These are phyloP conservation scores for Nakaseomyces sp. DNA, from an alignment of 1,139 yeast species.

Conservation along the genomic window DNA sequence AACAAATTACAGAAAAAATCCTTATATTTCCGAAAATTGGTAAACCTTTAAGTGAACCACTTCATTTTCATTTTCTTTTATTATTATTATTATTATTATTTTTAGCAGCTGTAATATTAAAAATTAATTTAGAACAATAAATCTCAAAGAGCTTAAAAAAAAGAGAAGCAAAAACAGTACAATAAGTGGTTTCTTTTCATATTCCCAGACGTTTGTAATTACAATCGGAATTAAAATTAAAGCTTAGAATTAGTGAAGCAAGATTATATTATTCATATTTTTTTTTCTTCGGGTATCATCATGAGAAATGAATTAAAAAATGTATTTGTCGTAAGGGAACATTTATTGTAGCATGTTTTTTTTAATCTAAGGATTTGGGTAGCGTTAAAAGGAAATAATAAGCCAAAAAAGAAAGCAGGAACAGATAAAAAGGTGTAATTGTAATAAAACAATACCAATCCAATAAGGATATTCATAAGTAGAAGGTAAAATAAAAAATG, in stretches of 20 bases:
- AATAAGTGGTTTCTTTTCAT: too few relatives aligned
- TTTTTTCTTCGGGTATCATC: slow-evolving; percentile 1
- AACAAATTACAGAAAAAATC: neutral
- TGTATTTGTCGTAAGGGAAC: neutral
- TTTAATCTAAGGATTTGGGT: neutral
- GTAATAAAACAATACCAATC: neutral
- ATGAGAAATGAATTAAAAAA: neutral
- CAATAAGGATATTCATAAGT: neutral
- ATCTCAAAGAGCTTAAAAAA: neutral
- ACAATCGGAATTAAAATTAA: neutral
- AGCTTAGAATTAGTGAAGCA: neutral
- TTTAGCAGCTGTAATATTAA: too few relatives aligned
- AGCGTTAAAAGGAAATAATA: neutral
- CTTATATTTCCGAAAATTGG: neutral
- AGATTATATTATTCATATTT: neutral
- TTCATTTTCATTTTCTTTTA: too few relatives aligned
- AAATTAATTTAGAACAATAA: too few relatives aligned
- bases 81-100: too few relatives aligned
- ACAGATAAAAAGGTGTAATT: too few relatives aligned
- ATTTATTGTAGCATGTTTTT: neutral
- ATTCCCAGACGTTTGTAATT: neutral
- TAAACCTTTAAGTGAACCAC: too few relatives aligned
- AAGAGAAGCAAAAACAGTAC: neutral
- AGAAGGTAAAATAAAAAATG: neutral
- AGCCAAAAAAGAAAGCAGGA: too few relatives aligned